Evolutionary conservation across 768 basidiomycete species (phyloP).

Genomic region (Boletales sp.): DNA sequence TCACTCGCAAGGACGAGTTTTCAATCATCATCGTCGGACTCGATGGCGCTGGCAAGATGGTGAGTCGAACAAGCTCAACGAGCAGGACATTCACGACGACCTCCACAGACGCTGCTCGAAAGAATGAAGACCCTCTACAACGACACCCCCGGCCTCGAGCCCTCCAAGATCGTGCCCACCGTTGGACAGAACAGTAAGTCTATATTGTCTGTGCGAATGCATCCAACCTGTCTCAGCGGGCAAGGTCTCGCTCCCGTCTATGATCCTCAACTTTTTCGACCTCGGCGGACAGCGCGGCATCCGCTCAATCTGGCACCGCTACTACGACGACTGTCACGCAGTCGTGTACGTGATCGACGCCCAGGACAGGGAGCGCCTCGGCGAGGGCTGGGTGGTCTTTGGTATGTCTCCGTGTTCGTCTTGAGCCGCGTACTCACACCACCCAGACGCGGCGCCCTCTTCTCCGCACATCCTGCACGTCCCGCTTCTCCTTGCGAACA

Average conservation of each 20-base stretch:
- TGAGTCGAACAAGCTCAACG: slow-evolving; percentile 25
- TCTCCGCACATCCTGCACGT: slow-evolving; percentile 87
- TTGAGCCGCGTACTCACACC: neutral
- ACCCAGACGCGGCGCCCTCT: slow-evolving; percentile 79
- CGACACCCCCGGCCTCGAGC: slow-evolving; percentile 78
- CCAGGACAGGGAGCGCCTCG: too few relatives aligned
- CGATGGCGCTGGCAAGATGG: slow-evolving; percentile 91
- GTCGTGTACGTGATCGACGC: too few relatives aligned
- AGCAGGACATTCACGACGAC: neutral
- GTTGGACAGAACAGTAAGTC: slow-evolving; percentile 94
- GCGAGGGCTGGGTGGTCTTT: slow-evolving; percentile 97
- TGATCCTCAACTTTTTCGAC: slow-evolving; percentile 96
- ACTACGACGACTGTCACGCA: slow-evolving; percentile 98
- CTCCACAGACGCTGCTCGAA: slow-evolving; percentile 74
- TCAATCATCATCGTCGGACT: slow-evolving; percentile 93
- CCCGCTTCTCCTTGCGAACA: slow-evolving; percentile 92
- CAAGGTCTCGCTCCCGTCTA: slow-evolving; percentile 88
- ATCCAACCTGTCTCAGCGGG: slow-evolving; percentile 55
- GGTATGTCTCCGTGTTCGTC: slow-evolving; percentile 47
- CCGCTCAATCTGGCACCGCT: slow-evolving; percentile 88
- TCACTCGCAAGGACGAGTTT: slow-evolving; percentile 89
- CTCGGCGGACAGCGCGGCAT: slow-evolving; percentile 94
- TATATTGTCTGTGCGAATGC: neutral
- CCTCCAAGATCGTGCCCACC: slow-evolving; percentile 93
- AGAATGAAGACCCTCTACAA: slow-evolving; percentile 93